Base-by-base conservation (phyloP, 352 stramenopile genomes). In the Globisporangium spinosum region DNA sequence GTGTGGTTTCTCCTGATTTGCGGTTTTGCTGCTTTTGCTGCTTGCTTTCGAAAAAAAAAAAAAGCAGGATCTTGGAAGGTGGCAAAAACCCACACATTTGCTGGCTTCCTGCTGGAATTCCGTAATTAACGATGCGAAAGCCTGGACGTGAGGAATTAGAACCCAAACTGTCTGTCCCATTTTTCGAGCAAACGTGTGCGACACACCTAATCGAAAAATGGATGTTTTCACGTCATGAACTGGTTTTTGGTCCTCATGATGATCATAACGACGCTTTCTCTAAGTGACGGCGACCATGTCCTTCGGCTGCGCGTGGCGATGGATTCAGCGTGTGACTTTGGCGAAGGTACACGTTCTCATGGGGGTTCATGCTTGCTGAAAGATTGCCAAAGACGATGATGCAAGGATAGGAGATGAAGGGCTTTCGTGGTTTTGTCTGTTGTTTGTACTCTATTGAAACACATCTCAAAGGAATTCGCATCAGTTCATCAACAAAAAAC, bases 211-310 rank as follows among this genome's bases (percentile, higher is more conserved):
- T 70, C 32, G 58, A 57, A 63, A 63, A 57, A 20, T 58, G 51
- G 27, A 32, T 43, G 23, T 59, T 56, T 34, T 25, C 43, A 67
- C 27, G 3, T 25, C 43, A 68, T 23, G 3, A 83, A 83, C 20
- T 27, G 47, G 7, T 20, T 22, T 3, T 32, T 25, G 20, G n/a
- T 56, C n/a, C 9, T 32, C 13, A 3, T 25, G 20, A 55, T 29
- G n/a, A 25, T 5, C 9, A 29, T 55, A 23, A 55, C 34, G 34
- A 38, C 34, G 34, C 34, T 12, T 38, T 38, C 34, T 38, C 34
- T 2, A 34, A 38, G 34, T 38, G 35, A 17, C 5, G 38, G 38
- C 12, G 38, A 45, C 35, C 35, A 40, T 15, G 35, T 40, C 13
- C 35, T 40, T 10, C 10, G 9, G 12, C 35, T 40, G 35, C 35